A percentile compares a stretch with the other conserved stretches of the same genome.
These are phyloP conservation scores for Acorus gramineus DNA, from an alignment of 106 monocot species.

Conservation along the genomic window DNA sequence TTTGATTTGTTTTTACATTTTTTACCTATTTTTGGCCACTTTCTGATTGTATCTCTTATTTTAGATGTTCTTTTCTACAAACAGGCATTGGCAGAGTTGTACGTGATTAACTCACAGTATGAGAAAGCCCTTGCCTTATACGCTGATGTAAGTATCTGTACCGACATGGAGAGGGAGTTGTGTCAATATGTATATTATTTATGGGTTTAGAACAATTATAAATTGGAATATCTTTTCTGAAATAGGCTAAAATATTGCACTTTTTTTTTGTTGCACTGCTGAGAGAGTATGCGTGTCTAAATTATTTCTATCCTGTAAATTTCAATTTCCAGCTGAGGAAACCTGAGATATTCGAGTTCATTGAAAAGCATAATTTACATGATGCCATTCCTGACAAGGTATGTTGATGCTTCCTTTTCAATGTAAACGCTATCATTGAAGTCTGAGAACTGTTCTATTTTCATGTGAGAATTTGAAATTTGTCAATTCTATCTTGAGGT, in stretches of 20 bases:
- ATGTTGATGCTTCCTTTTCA: constrained; percentile 3
- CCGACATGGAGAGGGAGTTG: too few species aligned
- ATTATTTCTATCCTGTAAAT: not conserved
- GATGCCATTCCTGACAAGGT: constrained; percentile 85
- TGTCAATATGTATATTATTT: too few species aligned
- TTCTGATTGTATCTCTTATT: not conserved
- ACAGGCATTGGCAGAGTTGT: constrained; percentile 90
- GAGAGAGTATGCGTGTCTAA: too few species aligned
- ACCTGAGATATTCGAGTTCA: constrained; percentile 86
- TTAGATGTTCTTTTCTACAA: not conserved
- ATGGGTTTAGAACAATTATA: not conserved
- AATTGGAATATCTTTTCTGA: not conserved
- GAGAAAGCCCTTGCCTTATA: constrained; percentile 76
- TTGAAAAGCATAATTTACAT: constrained; percentile 82
- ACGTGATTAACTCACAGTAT: constrained; percentile 70
- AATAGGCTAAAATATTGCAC: too few species aligned
- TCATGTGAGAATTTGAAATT: too few species aligned
- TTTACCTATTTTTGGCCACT: constrained; percentile 1
- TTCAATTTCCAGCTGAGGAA: constrained; percentile 69
- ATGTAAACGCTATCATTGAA: too few species aligned
- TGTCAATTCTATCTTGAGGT: too few species aligned
- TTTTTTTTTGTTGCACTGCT: too few species aligned
- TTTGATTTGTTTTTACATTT: not conserved
- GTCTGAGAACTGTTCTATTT: too few species aligned
- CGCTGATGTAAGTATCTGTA: constrained; percentile 84